Evolutionary conservation across 2,329 filamentous ascomycete genomes (phyloP), one percentile per base, ranked within the genome.

Genomic region (Thelonectria rubi): DNA sequence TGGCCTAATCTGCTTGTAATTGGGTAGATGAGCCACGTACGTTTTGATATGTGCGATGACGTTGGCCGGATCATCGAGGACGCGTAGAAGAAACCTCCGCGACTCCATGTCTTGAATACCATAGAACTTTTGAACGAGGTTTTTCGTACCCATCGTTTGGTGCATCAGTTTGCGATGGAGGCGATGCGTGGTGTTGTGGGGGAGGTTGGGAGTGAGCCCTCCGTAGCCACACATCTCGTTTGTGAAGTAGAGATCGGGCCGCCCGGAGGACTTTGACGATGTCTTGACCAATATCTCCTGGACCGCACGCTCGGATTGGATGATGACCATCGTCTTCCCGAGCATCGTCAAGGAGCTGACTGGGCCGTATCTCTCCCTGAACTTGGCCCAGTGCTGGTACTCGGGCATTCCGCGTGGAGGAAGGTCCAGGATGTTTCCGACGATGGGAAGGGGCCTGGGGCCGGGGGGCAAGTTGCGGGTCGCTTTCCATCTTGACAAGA

Each of bases 401-500:
- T 80, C 78, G 5, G 68, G 72, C 6, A 60, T 64, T 1, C 74
- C 76, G 0, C 60, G 52, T 0, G 75, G 69, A 0, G 83, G 83
- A 11, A 86, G 70, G 62, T 86, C 82, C 1, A 66, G 62, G 15
- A 85, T 63, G 65, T 86, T 86, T 4, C 84, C 84, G 4, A 86
- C 30, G 0, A 86, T 14, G 0, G 82, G 81, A 7, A 81, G 68
- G 0, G 76, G 77, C 39, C 75, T 82, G 0, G 84, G 84, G 0
- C 84, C 84, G 1, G 84, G 84, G 1, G 83, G 84, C 0, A 71
- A 64, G 26, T 47, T 46, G 12, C 18, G 18, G 18, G 2, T 8
- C 11, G 18, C 7, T 20, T 46, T 46, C 43, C 34, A 15, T 15
- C 34, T 14, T 7, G 12, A 37, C 6, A 37, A 11, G 15, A 37